Conservation (phyloP, 371 early-diverging fungal species). For the Mucor racemosus region DNA sequence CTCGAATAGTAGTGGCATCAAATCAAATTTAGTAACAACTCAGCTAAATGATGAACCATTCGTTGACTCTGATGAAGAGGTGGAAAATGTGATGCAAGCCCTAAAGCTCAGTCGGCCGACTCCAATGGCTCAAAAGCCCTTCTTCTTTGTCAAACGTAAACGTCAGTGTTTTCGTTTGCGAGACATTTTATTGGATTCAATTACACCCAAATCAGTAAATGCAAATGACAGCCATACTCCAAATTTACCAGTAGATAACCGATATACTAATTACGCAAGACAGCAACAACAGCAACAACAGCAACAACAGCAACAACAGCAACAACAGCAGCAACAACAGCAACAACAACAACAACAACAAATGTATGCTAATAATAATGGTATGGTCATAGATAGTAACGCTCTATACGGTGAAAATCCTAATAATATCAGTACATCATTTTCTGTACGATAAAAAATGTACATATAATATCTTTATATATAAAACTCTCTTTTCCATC, state of each 20-base stretch:
- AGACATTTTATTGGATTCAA: conserved; percentile 71
- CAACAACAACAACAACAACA: conserved; percentile 7
- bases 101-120: conserved; percentile 53
- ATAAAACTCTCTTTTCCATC: neutral
- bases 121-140: conserved; percentile 63
- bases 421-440: conserved; percentile 49
- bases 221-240: conserved; percentile 1
- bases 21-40: conserved; percentile 8
- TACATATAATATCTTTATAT: conserved; percentile 12
- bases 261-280: conserved; percentile 6
- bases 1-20: conserved; percentile 10
- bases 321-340: conserved; percentile 9
- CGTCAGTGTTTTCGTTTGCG: conserved; percentile 68
- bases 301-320: conserved; percentile 4
- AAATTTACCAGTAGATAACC: conserved; percentile 7
- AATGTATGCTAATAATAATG: conserved; percentile 77
- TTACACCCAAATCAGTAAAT: conserved; percentile 53
- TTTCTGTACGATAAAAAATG: conserved; percentile 20
- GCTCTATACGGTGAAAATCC: conserved; percentile 78
- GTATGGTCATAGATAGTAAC: conserved; percentile 73
- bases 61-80: conserved; percentile 72
- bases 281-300: conserved; percentile 19
- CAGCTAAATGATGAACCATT: conserved; percentile 31
- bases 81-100: conserved; percentile 64
- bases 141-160: conserved; percentile 61